phyloP scores from a whole-genome alignment of 1,284 basidiomycete species.

The Fomitiporia mediterranea region DNA sequence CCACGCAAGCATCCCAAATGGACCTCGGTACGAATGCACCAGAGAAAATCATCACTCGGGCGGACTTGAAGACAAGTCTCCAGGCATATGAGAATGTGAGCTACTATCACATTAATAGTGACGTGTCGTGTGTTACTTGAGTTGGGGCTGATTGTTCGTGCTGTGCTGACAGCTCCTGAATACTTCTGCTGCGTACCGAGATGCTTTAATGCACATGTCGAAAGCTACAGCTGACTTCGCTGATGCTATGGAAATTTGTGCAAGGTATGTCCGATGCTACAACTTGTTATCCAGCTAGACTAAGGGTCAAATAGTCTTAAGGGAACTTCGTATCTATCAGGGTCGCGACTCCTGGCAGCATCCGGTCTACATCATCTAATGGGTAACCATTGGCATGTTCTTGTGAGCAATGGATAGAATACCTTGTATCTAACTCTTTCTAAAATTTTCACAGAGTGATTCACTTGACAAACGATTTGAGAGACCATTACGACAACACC shows the following conservation, averaged over 20 bases:
- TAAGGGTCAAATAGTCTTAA: slow-evolving; percentile 50
- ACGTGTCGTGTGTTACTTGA: neutral
- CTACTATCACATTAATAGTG: slow-evolving; percentile 7
- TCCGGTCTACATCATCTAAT: slow-evolving; percentile 89
- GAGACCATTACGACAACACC: slow-evolving; percentile 78
- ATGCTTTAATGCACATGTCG: slow-evolving; percentile 79
- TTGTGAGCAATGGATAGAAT: slow-evolving; percentile 45
- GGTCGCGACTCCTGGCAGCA: slow-evolving; percentile 76
- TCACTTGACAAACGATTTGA: slow-evolving; percentile 88
- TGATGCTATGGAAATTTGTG: slow-evolving; percentile 78
- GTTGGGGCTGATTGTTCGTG: neutral
- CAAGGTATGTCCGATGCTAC: slow-evolving; percentile 50
- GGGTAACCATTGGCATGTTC: slow-evolving; percentile 87
- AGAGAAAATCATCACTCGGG: slow-evolving; percentile 77
- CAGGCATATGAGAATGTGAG: slow-evolving; percentile 77
- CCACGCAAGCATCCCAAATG: slow-evolving; percentile 60
- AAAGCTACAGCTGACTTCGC: slow-evolving; percentile 85
- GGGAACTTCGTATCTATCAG: slow-evolving; percentile 73
- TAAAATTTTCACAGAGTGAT: slow-evolving; percentile 56
- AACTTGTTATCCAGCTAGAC: neutral
- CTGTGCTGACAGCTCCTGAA: slow-evolving; percentile 56
- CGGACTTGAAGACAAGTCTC: slow-evolving; percentile 72
- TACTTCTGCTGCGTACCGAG: slow-evolving; percentile 79
- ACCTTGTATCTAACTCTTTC: slow-evolving; percentile 6
- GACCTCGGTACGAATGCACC: slow-evolving; percentile 68